Conservation (phyloP, 2,329 filamentous ascomycete genomes). For the Drechslerella coelobrocha region DNA sequence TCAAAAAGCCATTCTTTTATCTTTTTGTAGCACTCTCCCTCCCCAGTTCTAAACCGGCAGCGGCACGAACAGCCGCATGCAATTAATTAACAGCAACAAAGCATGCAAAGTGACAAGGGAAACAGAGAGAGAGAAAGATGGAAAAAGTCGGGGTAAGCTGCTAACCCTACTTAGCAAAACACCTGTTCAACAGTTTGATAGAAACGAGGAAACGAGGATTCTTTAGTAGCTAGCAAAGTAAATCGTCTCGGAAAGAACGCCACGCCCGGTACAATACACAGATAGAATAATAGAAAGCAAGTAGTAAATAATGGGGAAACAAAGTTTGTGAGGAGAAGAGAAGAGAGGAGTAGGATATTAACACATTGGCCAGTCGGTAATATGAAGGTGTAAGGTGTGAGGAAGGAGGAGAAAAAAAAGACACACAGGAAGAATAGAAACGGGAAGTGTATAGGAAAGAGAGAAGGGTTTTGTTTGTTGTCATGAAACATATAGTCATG, state of each 20-base stretch:
- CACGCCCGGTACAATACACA: conserved; percentile 1
- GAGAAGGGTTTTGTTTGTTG: conserved; percentile 8
- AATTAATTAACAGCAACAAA: neutral
- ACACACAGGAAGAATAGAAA: neutral
- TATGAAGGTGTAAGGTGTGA: neutral
- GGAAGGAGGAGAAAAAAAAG: conserved; percentile 13
- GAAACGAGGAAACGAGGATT: neutral
- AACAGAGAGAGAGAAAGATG: too few species aligned
- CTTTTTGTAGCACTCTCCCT: neutral
- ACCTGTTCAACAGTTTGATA: too few species aligned
- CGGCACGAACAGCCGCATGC: neutral
- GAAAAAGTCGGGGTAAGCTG: too few species aligned
- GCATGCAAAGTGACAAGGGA: too few species aligned
- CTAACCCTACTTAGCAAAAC: too few species aligned
- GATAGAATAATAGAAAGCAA: conserved; percentile 20
- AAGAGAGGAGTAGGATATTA: conserved; percentile 29
- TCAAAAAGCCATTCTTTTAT: conserved; percentile 1
- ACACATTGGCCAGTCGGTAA: conserved; percentile 24
- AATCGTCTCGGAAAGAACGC: neutral
- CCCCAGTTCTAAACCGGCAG: neutral
- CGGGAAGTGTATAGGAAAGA: neutral
- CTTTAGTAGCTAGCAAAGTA: neutral
- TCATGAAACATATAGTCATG: conserved; percentile 51
- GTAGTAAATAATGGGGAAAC: conserved; percentile 21
- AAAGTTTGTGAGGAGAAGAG: conserved; percentile 13